phyloP scores from a whole-genome alignment of 345 rosid species.

The Adansonia digitata region DNA sequence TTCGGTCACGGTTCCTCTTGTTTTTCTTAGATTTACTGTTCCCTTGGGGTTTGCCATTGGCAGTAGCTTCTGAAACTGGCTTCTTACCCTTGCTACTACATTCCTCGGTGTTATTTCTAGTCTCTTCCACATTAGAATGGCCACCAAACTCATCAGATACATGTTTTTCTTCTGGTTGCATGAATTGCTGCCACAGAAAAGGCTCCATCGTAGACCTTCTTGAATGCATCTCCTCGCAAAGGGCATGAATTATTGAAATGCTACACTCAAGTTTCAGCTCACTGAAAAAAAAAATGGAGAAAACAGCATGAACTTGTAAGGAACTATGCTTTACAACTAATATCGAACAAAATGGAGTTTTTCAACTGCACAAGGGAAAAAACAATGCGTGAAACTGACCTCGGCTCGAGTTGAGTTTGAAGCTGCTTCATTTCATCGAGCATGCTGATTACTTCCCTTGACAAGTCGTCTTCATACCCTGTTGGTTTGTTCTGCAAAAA shows the following conservation, averaged over 20 bases:
- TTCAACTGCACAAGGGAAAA: background rate
- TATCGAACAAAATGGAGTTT: background rate
- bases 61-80: background rate
- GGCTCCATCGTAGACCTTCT: constrained; percentile 13
- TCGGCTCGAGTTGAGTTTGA: background rate
- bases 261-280: constrained; percentile 6
- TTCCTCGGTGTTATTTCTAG: too few relatives aligned
- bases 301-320: background rate
- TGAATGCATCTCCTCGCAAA: constrained; percentile 12
- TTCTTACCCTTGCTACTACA: background rate
- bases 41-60: background rate
- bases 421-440: background rate
- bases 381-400: background rate
- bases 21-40: background rate
- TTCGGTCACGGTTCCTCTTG: background rate
- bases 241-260: constrained; percentile 12
- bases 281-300: constrained; percentile 10
- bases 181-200: constrained; percentile 7
- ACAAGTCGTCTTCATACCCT: background rate
- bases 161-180: background rate
- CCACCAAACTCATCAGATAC: background rate
- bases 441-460: background rate
- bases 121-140: background rate
- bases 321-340: background rate
- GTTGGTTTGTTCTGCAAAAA: background rate